Evolutionary conservation across 306 rosid species (phyloP).

Genomic region (Benincasa hispida): DNA sequence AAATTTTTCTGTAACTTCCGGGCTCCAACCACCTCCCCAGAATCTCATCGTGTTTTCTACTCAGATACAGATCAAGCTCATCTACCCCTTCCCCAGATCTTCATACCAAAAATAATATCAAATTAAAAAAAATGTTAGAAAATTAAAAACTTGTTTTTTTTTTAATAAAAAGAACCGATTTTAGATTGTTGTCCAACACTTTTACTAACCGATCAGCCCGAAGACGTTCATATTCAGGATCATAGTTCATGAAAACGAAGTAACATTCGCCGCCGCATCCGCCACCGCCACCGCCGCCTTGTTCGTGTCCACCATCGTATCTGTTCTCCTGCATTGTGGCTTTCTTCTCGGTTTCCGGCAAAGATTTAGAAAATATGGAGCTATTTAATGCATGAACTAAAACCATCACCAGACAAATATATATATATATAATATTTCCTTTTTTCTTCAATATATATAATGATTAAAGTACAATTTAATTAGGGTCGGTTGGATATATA

Average conservation of each 20-base stretch:
- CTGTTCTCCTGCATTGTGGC: neutral
- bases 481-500: neutral
- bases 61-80: constrained; percentile 62
- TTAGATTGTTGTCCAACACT: neutral
- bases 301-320: neutral
- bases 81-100: constrained; percentile 38
- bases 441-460: too few relatives aligned
- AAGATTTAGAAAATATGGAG: neutral
- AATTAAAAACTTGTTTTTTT: neutral
- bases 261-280: constrained; percentile 45
- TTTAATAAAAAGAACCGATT: neutral
- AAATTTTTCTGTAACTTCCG: constrained; percentile 55
- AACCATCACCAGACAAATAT: neutral
- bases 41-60: constrained; percentile 69
- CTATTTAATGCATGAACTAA: neutral
- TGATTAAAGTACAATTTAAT: neutral
- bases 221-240: constrained; percentile 73
- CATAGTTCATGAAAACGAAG: constrained; percentile 83
- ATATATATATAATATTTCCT: neutral
- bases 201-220: constrained; percentile 45
- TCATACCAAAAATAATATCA: neutral
- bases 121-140: neutral
- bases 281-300: constrained; percentile 13
- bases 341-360: neutral
- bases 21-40: constrained; percentile 43